Percentiles rank a stretch among this genome's conserved stretches.
phyloP scores from a whole-genome alignment of 2,329 filamentous ascomycete species.

The Blastomyces emzantsi region DNA sequence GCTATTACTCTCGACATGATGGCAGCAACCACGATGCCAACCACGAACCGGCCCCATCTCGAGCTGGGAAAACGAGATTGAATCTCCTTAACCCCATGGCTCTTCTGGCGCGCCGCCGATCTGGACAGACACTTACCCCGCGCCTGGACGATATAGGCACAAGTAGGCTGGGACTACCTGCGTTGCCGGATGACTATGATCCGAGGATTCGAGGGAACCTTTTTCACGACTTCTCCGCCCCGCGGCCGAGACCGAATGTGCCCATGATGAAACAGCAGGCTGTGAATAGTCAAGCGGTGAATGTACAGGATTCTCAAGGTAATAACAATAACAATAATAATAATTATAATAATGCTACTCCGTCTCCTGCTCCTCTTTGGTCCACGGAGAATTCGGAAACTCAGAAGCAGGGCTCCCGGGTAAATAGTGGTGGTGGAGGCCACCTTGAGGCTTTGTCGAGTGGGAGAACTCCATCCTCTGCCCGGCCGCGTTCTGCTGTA shows the following conservation, averaged over 20 bases:
- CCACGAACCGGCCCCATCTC: background rate
- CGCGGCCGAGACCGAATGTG: slow-evolving; percentile 40
- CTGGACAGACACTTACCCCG: slow-evolving; percentile 41
- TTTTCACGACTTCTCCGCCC: slow-evolving; percentile 57
- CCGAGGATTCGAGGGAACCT: slow-evolving; percentile 54
- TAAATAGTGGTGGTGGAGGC: slow-evolving; percentile 24
- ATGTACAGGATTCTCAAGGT: slow-evolving; percentile 19
- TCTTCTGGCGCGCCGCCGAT: slow-evolving; percentile 49
- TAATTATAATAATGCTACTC: slow-evolving; percentile 18
- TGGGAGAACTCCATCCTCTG: slow-evolving; percentile 29
- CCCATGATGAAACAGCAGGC: slow-evolving; percentile 9
- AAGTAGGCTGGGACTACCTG: slow-evolving; percentile 40
- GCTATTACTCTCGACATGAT: background rate
- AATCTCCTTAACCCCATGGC: slow-evolving; percentile 54
- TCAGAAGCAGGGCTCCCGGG: slow-evolving; percentile 31
- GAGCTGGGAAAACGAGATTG: slow-evolving; percentile 40
- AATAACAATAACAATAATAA: slow-evolving; percentile 8
- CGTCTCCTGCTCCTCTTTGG: slow-evolving; percentile 48
- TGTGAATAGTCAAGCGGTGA: background rate
- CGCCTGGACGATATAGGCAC: slow-evolving; percentile 45
- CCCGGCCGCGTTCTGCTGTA: slow-evolving; percentile 23
- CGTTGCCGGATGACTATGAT: slow-evolving; percentile 53
- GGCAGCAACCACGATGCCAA: background rate
- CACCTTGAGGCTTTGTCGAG: slow-evolving; percentile 34
- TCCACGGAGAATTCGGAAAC: slow-evolving; percentile 56